A percentile compares a stretch with the other conserved stretches of the same genome.
phyloP scores from a whole-genome alignment of 2,329 filamentous ascomycete species.

The Byssochlamys sp. region DNA sequence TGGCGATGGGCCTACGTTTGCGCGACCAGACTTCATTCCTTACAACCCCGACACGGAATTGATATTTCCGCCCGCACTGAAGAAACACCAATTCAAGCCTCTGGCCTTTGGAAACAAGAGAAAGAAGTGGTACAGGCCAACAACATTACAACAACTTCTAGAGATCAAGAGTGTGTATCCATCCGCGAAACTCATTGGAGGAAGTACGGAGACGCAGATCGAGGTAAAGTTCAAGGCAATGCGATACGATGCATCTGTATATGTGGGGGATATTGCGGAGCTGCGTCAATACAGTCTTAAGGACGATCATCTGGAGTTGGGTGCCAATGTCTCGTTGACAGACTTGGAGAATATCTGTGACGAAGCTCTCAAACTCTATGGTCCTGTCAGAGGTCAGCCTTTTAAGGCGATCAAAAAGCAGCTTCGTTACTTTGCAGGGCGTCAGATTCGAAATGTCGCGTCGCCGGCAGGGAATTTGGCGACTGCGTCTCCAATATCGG shows the following conservation, averaged over 20 bases:
- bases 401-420: constrained; percentile 91
- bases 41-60: constrained; percentile 90
- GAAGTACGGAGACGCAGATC: constrained; percentile 94
- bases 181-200: constrained; percentile 84
- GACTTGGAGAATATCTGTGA: constrained; percentile 80
- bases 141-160: constrained; percentile 74
- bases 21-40: constrained; percentile 81
- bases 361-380: constrained; percentile 70
- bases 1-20: constrained; percentile 51
- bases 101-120: constrained; percentile 87
- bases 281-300: constrained; percentile 70
- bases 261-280: constrained; percentile 85
- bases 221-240: constrained; percentile 97
- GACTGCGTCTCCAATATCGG: constrained; percentile 90
- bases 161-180: constrained; percentile 83
- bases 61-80: constrained; percentile 81
- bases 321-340: constrained; percentile 83
- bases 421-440: constrained; percentile 83
- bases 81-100: constrained; percentile 70
- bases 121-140: constrained; percentile 86
- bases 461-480: constrained; percentile 90
- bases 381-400: constrained; percentile 59
- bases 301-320: constrained; percentile 77
- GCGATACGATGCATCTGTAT: constrained; percentile 81
- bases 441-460: constrained; percentile 95